Evolutionary conservation across 129 eudicot species (phyloP), one percentile per base, ranked within the genome.

Genomic region (Silybum marianum): DNA sequence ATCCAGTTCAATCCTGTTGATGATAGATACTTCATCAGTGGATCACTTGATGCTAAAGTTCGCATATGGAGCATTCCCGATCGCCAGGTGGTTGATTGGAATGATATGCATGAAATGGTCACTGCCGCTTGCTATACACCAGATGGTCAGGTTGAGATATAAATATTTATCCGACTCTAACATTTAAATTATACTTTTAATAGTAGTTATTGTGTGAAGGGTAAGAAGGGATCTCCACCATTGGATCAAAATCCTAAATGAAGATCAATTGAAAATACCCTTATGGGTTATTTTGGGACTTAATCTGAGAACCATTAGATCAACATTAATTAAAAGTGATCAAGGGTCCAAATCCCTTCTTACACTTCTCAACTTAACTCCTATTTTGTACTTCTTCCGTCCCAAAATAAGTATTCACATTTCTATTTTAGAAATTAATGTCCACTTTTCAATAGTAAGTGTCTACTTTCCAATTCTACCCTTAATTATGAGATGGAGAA

Each of bases 81-180:
- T 71, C 97, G 86, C 38, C 93, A 93, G 91, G 99, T 95, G 82
- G 98, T 95, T 90, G 98, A 95, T 80, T 95, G 99, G 99, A 90
- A 81, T 81, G 99, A 95, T 90, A 89, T 95, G 86, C 95, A 90
- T 91, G 99, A 95, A 82, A 95, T 95, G 99, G 95, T 95, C 83
- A 95, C 99, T 75, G 98, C 99, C 67, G 99, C 99, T 71, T 95
- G 97, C 87, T 95, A 95, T 63, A 91, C 98, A 72, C 98, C 99
- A 23, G 99, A 95, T 83, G 99, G 99, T 79, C 97, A 95, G 99
- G 99, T 95, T 78, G 89, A 90, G 58, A 60, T 75, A 38, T 24
- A 32, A 46, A 70, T 70, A 4, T 67, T 44, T 78, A 23, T 75
- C 62, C 38, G 73, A 58, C 83, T 74, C 82, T 54, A 32, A 32